Evolutionary conservation across 1,284 basidiomycete genomes (phyloP), one percentile per base, ranked within the genome.

Genomic region (Microbotryomycetes sp.): DNA sequence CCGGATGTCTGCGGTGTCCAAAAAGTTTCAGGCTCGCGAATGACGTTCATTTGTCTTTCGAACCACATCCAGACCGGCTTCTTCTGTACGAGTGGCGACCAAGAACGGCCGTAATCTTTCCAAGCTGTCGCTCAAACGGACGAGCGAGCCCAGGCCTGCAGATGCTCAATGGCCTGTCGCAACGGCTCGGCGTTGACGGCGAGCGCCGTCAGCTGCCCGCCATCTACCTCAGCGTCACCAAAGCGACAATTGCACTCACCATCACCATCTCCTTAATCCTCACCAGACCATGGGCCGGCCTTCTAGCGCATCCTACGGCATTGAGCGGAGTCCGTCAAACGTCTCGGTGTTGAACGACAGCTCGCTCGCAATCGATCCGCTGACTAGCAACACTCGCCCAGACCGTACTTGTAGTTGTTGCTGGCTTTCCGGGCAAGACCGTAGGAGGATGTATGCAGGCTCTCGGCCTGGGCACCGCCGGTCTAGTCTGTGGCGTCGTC

Each of bases 391-490:
- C 35, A 11, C 35, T 41, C 35, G 35, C 18, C 28, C 27, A 52
- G 50, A 52, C 29, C 2, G 61, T 65, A 13, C 61, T 65, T 31
- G 64, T 62, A 45, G 50, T 65, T 16, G 64, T 65, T 7, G 58
- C 57, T 7, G 64, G 46, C 4, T 62, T 52, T 23, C 61, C 64
- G 4, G 64, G 64, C 13, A 52, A 54, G 3, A 46, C 61, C 15
- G 53, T 60, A 18, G 64, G 64, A 13, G 56, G 58, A 15, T 62
- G 55, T 55, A 49, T 65, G 21, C 61, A 65, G 55, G 58, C 60
- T 3, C 4, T 65, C 21, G 15, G 56, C 18, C 51, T 62, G 24
- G 60, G 61, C 0, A 13, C 4, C 0, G 46, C 51, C 16, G 64
- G 64, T 15, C 46, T 65, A 9, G 47, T 11, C 1, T 15, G 58